Percentiles rank a stretch among this genome's conserved stretches.
Conservation (phyloP, 129 eudicot genomes). For the Logfia minima region DNA sequence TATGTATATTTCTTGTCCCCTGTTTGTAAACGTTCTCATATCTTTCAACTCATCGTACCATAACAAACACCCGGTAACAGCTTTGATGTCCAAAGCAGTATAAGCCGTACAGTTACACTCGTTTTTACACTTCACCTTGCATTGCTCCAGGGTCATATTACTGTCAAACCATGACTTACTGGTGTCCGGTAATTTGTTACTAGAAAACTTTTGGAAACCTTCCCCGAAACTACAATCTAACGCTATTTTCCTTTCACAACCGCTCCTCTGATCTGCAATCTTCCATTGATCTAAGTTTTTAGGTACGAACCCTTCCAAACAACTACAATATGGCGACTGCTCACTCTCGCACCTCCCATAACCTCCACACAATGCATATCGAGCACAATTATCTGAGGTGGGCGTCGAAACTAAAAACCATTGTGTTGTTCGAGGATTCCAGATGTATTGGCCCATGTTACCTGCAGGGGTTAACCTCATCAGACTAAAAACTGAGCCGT, state of each 20-base stretch:
- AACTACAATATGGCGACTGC: slow-evolving; percentile 34
- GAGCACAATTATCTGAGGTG: slow-evolving; percentile 23
- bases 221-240: slow-evolving; percentile 38
- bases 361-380: slow-evolving; percentile 40
- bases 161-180: slow-evolving; percentile 18
- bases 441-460: background rate
- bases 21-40: background rate
- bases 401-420: background rate
- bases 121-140: slow-evolving; percentile 37
- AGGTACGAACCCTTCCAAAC: slow-evolving; percentile 41
- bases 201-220: slow-evolving; percentile 30
- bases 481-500: background rate
- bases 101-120: slow-evolving; percentile 55
- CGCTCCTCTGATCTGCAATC: slow-evolving; percentile 44
- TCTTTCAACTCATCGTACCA: slow-evolving; percentile 36
- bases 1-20: slow-evolving; percentile 31
- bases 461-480: background rate
- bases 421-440: background rate
- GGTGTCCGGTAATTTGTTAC: slow-evolving; percentile 45
- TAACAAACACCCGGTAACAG: slow-evolving; percentile 34
- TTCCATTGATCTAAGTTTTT: slow-evolving; percentile 34
- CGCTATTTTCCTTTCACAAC: slow-evolving; percentile 36
- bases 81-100: background rate
- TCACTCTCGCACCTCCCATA: slow-evolving; percentile 38
- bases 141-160: slow-evolving; percentile 33